Evolutionary conservation across 192 early-diverging fungal species (phyloP).

Genomic region (Linderina pennispora): DNA sequence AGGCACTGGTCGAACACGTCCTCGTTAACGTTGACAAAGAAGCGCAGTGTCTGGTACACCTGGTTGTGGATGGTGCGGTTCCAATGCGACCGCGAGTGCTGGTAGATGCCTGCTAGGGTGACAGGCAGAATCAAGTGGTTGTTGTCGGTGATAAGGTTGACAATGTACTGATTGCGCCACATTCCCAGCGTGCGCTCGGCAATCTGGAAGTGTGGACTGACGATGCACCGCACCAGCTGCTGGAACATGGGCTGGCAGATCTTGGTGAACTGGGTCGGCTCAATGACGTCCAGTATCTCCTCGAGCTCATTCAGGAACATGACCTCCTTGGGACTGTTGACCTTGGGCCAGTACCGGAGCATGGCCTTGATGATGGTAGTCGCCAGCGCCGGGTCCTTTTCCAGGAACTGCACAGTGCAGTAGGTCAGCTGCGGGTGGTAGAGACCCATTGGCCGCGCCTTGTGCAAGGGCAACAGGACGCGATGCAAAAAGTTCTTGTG

Average conservation of each 20-base stretch:
- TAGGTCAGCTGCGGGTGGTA: slow-evolving; percentile 98
- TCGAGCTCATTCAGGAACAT: slow-evolving; percentile 99
- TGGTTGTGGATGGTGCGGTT: slow-evolving; percentile 97
- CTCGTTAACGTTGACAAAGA: slow-evolving; percentile 96
- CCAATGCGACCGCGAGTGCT: slow-evolving; percentile 96
- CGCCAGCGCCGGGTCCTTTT: slow-evolving; percentile 93
- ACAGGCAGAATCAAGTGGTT: slow-evolving; percentile 88
- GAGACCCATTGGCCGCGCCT: slow-evolving; percentile 86
- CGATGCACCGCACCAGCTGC: slow-evolving; percentile 85
- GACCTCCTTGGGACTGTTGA: slow-evolving; percentile 98
- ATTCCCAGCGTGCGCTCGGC: slow-evolving; percentile 96
- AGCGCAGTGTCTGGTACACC: slow-evolving; percentile 94
- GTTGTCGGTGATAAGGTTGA: slow-evolving; percentile 93
- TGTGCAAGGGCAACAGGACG: slow-evolving; percentile 94
- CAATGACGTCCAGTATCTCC: slow-evolving; percentile 93
- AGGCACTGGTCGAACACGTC: slow-evolving; percentile 96
- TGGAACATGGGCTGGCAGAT: slow-evolving; percentile 89
- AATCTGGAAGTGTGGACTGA: slow-evolving; percentile 99
- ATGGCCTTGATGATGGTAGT: slow-evolving; percentile 85
- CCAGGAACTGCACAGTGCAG: slow-evolving; percentile 98
- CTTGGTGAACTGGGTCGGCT: slow-evolving; percentile 85
- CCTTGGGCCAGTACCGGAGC: slow-evolving; percentile 96
- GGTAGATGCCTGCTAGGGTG: slow-evolving; percentile 90
- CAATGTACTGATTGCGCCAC: slow-evolving; percentile 99
- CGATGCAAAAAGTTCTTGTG: slow-evolving; percentile 93